A percentile compares a stretch with the other conserved stretches of the same genome.
phyloP scores from a whole-genome alignment of 176 grass and related monocot species.

The Carex kokanica region DNA sequence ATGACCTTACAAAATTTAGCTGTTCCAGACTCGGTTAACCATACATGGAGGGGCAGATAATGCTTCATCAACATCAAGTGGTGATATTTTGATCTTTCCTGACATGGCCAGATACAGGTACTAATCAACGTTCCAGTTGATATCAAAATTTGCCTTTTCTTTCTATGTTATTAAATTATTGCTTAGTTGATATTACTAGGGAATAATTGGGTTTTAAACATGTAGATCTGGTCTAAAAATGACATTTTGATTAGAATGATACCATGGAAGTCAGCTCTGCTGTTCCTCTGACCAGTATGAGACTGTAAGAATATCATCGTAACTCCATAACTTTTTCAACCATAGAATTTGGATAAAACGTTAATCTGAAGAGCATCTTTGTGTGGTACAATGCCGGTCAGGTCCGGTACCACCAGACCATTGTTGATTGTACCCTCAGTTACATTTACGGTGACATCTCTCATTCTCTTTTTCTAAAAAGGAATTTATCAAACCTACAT shows the following conservation, averaged over 20 bases:
- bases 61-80: constrained; percentile 74
- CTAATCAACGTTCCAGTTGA: neutral
- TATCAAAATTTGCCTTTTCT: neutral
- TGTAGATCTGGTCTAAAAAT: neutral
- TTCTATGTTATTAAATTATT: neutral
- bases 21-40: constrained; percentile 63
- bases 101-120: constrained; percentile 98
- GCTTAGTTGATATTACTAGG: neutral
- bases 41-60: constrained; percentile 76
- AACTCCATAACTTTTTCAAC: neutral
- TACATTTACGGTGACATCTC: neutral
- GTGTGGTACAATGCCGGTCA: neutral
- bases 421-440: neutral
- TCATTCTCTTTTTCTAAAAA: constrained; percentile 14
- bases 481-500: constrained; percentile 68
- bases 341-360: neutral
- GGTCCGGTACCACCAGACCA: neutral
- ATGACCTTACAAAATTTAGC: too few relatives aligned
- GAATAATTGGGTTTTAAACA: neutral
- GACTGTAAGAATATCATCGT: neutral
- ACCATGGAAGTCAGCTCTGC: neutral
- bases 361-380: neutral
- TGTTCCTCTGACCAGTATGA: neutral
- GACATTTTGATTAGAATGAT: neutral
- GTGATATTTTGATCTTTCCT: constrained; percentile 94